Conservation (phyloP, 345 rosid genomes). For the Salix dunnii region DNA sequence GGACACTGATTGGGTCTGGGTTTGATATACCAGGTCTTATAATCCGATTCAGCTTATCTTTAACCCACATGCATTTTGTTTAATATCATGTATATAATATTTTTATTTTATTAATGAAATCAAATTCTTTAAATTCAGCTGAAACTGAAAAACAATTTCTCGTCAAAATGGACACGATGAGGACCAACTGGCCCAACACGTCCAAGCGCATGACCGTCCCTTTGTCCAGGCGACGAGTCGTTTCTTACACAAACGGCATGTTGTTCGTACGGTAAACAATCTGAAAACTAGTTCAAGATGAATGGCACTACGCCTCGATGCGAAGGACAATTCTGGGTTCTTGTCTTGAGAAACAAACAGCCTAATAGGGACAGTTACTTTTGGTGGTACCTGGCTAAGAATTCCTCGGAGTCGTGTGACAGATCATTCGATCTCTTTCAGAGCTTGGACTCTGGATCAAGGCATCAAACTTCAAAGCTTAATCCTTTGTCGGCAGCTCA, state of each 20-base stretch:
- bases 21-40: background rate
- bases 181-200: background rate
- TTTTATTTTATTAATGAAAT: too few relatives aligned
- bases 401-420: background rate
- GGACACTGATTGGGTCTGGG: too few relatives aligned
- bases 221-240: background rate
- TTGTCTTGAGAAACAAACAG: background rate
- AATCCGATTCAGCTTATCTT: too few relatives aligned
- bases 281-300: too few relatives aligned
- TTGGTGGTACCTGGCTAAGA: background rate
- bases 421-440: background rate
- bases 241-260: background rate
- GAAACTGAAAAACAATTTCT: too few relatives aligned
- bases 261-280: background rate
- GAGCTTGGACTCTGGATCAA: background rate
- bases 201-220: background rate
- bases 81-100: too few relatives aligned
- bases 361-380: background rate
- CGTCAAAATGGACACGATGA: background rate
- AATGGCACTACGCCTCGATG: background rate
- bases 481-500: too few relatives aligned
- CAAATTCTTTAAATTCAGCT: too few relatives aligned
- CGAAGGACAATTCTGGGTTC: background rate
- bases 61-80: too few relatives aligned
- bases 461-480: background rate